Conservation (phyloP, 2,329 filamentous ascomycete species). For the Tolypocladium tundrense region DNA sequence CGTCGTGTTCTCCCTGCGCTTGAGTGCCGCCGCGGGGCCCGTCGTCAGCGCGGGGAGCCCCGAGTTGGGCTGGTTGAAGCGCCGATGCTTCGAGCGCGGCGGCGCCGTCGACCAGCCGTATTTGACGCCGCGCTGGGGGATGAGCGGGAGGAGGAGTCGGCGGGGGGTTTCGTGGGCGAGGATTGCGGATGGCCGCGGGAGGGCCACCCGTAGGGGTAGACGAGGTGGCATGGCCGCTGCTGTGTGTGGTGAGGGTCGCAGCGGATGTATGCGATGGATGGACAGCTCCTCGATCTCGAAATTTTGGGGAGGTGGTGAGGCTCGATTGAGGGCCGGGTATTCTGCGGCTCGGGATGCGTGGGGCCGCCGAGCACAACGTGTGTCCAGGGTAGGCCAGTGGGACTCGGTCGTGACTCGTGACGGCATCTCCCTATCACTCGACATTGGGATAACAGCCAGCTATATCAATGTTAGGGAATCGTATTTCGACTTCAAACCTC, state of each 20-base stretch:
- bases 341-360: constrained; percentile 3
- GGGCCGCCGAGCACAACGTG: not conserved
- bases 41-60: constrained; percentile 47
- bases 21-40: constrained; percentile 50
- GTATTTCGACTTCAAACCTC: not conserved
- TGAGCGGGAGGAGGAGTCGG: constrained; percentile 35
- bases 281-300: constrained; percentile 1
- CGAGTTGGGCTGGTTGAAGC: constrained; percentile 49
- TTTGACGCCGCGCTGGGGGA: constrained; percentile 38
- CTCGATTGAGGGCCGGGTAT: constrained; percentile 5
- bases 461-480: not conserved
- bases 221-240: constrained; percentile 32
- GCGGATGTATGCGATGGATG: constrained; percentile 3
- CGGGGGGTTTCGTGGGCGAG: constrained; percentile 16
- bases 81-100: constrained; percentile 39
- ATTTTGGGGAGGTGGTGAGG: constrained; percentile 8
- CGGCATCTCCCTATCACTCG: not conserved
- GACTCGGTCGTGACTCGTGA: not conserved
- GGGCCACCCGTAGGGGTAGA: constrained; percentile 32
- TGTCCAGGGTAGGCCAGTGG: constrained; percentile 1
- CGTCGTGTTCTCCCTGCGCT: constrained; percentile 47
- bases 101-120: constrained; percentile 52
- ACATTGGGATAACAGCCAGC: not conserved
- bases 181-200: constrained; percentile 24
- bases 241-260: constrained; percentile 4